Evolutionary conservation across 2,329 filamentous ascomycete species (phyloP).

Genomic region (Cryphonectria naterciae): DNA sequence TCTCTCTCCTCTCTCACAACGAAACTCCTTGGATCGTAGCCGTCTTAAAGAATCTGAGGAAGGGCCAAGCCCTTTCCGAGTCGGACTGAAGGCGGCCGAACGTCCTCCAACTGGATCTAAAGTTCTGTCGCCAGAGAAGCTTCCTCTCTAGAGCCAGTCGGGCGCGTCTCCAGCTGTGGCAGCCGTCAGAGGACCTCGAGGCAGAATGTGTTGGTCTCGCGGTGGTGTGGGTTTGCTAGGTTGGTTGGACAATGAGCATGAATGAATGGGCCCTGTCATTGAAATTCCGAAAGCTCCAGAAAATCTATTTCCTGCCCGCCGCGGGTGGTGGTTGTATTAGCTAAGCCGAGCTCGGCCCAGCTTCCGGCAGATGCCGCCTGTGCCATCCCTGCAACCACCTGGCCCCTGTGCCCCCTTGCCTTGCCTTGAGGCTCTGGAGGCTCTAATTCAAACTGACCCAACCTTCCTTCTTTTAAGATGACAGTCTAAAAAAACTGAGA

Average conservation of each 20-base stretch:
- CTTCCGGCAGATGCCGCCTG: neutral
- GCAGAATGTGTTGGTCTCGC: neutral
- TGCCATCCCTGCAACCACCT: neutral
- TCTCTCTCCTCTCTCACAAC: neutral
- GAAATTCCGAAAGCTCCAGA: neutral
- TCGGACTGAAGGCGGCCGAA: neutral
- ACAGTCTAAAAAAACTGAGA: neutral
- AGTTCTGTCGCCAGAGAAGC: neutral
- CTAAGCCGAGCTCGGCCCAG: neutral
- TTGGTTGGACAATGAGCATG: neutral
- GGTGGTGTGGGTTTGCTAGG: neutral
- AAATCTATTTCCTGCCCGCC: neutral
- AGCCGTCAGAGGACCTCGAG: neutral
- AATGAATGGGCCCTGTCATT: neutral
- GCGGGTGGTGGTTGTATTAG: neutral
- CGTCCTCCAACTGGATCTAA: neutral
- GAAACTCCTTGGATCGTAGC: neutral
- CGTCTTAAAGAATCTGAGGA: neutral
- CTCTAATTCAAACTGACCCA: neutral
- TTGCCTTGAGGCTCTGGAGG: neutral
- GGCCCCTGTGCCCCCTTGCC: no score
- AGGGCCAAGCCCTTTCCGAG: neutral
- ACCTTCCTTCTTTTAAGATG: neutral
- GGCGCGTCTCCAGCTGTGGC: neutral
- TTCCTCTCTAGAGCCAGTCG: neutral